A percentile compares a stretch with the other conserved stretches of the same genome.
Conservation (phyloP, 1,284 basidiomycete genomes). For the Sanghuangporus weigelae region DNA sequence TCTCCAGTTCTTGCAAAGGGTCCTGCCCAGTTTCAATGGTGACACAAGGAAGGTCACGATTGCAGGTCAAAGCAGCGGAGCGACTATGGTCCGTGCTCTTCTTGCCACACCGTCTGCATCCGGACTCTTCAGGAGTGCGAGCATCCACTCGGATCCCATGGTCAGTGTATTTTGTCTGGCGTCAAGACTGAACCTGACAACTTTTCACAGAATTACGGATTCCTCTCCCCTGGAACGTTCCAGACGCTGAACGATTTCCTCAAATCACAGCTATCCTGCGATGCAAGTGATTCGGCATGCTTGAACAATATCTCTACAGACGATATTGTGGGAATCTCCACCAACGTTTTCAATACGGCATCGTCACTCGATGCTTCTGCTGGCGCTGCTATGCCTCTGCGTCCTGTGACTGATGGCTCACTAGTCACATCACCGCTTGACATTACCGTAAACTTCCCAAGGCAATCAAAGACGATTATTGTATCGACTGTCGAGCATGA, state of each 20-base stretch:
- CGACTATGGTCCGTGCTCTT: slow-evolving; percentile 72
- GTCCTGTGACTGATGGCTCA: slow-evolving; percentile 52
- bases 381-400: slow-evolving; percentile 51
- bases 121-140: slow-evolving; percentile 65
- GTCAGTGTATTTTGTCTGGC: not conserved
- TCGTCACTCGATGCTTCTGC: slow-evolving; percentile 43
- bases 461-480: slow-evolving; percentile 58
- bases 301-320: slow-evolving; percentile 43
- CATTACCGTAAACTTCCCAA: slow-evolving; percentile 48
- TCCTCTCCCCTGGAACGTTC: slow-evolving; percentile 53
- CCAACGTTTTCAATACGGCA: slow-evolving; percentile 37
- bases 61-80: slow-evolving; percentile 87
- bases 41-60: slow-evolving; percentile 62
- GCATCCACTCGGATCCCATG: slow-evolving; percentile 47
- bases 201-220: slow-evolving; percentile 58
- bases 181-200: not conserved
- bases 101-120: slow-evolving; percentile 62
- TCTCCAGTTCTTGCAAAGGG: slow-evolving; percentile 57
- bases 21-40: slow-evolving; percentile 68
- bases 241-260: slow-evolving; percentile 48
- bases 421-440: slow-evolving; percentile 58
- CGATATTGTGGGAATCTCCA: slow-evolving; percentile 48
- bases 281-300: slow-evolving; percentile 43
- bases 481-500: slow-evolving; percentile 68
- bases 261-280: slow-evolving; percentile 46